Conservation (phyloP, 495 filamentous ascomycete genomes). For the Pyronema domesticum region DNA sequence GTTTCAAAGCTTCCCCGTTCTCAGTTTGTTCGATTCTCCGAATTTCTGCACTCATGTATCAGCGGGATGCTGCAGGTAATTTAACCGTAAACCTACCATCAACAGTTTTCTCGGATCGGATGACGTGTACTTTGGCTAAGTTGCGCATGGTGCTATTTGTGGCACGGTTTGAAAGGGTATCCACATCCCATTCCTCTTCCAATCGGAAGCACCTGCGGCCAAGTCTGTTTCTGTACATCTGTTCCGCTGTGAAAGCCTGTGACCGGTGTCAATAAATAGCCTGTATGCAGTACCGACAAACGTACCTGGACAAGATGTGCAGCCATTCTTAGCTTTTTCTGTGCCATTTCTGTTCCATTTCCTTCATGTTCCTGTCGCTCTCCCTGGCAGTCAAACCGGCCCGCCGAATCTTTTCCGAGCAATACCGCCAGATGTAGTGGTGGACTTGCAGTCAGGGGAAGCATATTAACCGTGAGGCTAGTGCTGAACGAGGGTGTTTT, state of each 20-base stretch:
- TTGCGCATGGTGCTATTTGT: constrained; percentile 21
- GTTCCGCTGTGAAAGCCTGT: constrained; percentile 34
- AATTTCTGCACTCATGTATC: constrained; percentile 20
- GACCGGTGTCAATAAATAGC: constrained; percentile 26
- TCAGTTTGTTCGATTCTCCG: constrained; percentile 9
- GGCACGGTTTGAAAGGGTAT: constrained; percentile 26
- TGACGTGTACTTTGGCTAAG: constrained; percentile 33
- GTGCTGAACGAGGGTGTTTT: constrained; percentile 39
- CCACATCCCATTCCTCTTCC: constrained; percentile 33
- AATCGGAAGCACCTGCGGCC: constrained; percentile 34
- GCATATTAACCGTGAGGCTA: constrained; percentile 43
- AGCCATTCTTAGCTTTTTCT: constrained; percentile 34
- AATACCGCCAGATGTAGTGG: constrained; percentile 36
- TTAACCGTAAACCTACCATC: constrained; percentile 19
- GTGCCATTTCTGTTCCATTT: constrained; percentile 38
- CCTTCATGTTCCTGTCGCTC: constrained; percentile 46
- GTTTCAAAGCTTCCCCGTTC: constrained; percentile 25
- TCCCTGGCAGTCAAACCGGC: constrained; percentile 48
- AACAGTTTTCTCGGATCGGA: constrained; percentile 29
- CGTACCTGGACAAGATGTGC: constrained; percentile 22
- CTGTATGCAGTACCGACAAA: constrained; percentile 3
- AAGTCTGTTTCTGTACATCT: constrained; percentile 30
- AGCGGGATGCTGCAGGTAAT: not conserved
- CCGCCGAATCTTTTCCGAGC: constrained; percentile 30
- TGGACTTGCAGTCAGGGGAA: constrained; percentile 39